Evolutionary conservation across 73 alveolate species (phyloP).

Genomic region (Vitrella brassicaformis): DNA sequence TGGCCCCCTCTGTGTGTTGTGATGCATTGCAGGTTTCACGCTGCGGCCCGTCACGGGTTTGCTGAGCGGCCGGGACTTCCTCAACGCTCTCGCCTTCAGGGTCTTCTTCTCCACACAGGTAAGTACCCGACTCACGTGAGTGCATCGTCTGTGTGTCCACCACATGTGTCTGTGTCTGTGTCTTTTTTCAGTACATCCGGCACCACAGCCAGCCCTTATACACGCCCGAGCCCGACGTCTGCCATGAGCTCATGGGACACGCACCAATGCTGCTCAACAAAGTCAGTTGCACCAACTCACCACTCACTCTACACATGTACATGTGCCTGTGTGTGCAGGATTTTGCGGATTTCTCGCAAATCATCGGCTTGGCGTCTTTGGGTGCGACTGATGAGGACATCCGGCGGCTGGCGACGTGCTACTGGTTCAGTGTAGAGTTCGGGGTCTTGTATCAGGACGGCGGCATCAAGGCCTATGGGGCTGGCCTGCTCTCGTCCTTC

Average conservation of each 20-base stretch:
- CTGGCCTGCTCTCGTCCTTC: constrained; percentile 64
- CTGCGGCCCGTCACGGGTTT: constrained; percentile 70
- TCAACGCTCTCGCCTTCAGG: constrained; percentile 70
- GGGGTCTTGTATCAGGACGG: constrained; percentile 9
- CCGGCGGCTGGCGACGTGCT: constrained; percentile 55
- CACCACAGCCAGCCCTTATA: constrained; percentile 66
- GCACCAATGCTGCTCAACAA: constrained; percentile 75
- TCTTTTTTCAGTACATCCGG: constrained; percentile 65
- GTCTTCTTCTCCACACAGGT: constrained; percentile 42
- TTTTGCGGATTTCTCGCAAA: constrained; percentile 69
- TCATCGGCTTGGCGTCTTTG: constrained; percentile 64
- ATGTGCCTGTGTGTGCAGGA: no score
- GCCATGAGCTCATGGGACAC: constrained; percentile 77
- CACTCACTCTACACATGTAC: no score
- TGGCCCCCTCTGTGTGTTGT: background rate
- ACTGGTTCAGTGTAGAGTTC: constrained; percentile 67
- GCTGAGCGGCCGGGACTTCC: constrained; percentile 61
- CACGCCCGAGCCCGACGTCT: constrained; percentile 79
- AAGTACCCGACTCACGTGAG: no score
- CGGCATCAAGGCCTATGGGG: constrained; percentile 64
- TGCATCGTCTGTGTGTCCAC: no score
- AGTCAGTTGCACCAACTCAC: no score
- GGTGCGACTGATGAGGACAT: constrained; percentile 70
- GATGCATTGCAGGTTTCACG: constrained; percentile 21
- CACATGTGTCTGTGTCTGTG: no score